phyloP scores from a whole-genome alignment of 192 early-diverging fungal genomes.

The Coemansia sp. region DNA sequence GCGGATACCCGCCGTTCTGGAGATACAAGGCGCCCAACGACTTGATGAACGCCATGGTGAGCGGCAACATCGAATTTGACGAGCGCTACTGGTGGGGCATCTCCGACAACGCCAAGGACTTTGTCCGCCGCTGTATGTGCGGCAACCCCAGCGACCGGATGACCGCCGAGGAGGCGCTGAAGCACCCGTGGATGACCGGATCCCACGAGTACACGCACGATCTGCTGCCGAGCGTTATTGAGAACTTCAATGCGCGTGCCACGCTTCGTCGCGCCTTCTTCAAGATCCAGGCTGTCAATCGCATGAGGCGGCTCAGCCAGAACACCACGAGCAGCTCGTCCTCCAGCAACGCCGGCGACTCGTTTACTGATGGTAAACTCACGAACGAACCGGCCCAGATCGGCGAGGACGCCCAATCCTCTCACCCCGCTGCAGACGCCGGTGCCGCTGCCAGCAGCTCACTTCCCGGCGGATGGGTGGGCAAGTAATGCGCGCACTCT shows the following conservation, averaged over 20 bases:
- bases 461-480: conserved; percentile 35
- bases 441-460: background rate
- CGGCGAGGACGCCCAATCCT: background rate
- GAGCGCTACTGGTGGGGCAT: conserved; percentile 79
- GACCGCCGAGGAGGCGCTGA: conserved; percentile 77
- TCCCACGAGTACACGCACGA: conserved; percentile 66
- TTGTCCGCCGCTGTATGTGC: conserved; percentile 67
- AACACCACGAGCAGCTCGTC: conserved; percentile 1
- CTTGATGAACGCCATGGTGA: conserved; percentile 61
- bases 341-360: conserved; percentile 14
- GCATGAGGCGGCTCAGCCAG: conserved; percentile 41
- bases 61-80: conserved; percentile 69
- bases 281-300: conserved; percentile 54
- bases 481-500: background rate
- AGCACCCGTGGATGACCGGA: conserved; percentile 82
- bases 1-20: conserved; percentile 78
- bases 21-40: conserved; percentile 60
- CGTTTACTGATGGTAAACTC: conserved; percentile 14
- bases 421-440: background rate
- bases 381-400: conserved; percentile 3
- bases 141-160: conserved; percentile 72
- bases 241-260: conserved; percentile 60
- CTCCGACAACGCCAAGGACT: conserved; percentile 73
- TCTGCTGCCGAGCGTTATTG: conserved; percentile 77
- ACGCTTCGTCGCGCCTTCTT: conserved; percentile 55